Percentiles rank a stretch among this genome's conserved stretches.
Conservation (phyloP, 495 filamentous ascomycete species). For the Hypoxylon cercidicola region DNA sequence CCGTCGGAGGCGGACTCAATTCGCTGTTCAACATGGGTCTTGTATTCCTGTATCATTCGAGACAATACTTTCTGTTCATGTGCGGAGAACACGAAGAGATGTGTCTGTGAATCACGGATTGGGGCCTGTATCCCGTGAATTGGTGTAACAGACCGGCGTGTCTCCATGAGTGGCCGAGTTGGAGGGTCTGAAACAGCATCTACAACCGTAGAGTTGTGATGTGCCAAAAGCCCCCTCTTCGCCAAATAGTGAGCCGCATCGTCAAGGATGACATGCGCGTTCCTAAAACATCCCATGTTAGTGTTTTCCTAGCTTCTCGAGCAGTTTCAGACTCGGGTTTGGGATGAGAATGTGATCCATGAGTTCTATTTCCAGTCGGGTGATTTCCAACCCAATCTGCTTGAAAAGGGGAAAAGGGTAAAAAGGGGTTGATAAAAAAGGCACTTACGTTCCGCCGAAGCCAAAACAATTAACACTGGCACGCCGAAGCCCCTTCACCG, state of each 20-base stretch:
- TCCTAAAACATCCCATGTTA: slow-evolving; percentile 16
- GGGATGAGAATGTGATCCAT: not conserved
- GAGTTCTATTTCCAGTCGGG: no score
- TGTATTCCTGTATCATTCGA: slow-evolving; percentile 27
- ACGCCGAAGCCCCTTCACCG: slow-evolving; percentile 23
- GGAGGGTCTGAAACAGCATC: not conserved
- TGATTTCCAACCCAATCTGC: not conserved
- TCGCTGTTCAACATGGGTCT: slow-evolving; percentile 22
- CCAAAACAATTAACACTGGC: slow-evolving; percentile 38
- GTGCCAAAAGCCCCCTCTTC: slow-evolving; percentile 21
- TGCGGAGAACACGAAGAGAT: slow-evolving; percentile 43
- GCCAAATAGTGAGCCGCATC: slow-evolving; percentile 30
- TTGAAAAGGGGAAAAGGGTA: not conserved
- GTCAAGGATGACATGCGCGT: slow-evolving; percentile 34
- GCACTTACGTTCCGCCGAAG: slow-evolving; percentile 36
- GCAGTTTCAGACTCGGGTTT: not conserved
- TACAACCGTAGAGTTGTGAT: slow-evolving; percentile 15
- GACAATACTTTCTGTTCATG: slow-evolving; percentile 40
- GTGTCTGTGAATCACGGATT: slow-evolving; percentile 16
- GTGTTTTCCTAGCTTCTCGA: not conserved
- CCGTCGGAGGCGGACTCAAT: not conserved
- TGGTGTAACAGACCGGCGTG: not conserved
- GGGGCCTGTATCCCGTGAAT: not conserved
- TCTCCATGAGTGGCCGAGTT: not conserved
- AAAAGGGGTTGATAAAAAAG: not conserved